phyloP scores from a whole-genome alignment of 2,329 filamentous ascomycete species.

The Fusarium incarnatum region DNA sequence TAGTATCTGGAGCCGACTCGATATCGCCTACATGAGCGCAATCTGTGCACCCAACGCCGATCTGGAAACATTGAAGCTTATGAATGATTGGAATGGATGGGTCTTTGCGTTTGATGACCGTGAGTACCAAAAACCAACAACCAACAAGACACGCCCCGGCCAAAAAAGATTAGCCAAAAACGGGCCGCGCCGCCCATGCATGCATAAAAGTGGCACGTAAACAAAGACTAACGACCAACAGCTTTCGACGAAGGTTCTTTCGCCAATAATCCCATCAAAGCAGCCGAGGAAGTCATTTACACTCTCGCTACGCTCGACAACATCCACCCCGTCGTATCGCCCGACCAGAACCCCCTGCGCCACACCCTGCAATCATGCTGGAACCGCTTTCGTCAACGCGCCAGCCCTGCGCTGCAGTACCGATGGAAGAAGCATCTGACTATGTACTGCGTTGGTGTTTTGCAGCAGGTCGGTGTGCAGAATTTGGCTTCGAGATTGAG shows the following conservation, averaged over 20 bases:
- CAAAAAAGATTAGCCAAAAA: neutral
- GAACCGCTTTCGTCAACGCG: constrained; percentile 19
- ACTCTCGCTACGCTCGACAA: constrained; percentile 26
- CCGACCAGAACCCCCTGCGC: constrained; percentile 17
- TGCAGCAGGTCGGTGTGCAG: constrained; percentile 26
- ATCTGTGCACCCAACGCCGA: constrained; percentile 29
- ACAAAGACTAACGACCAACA: constrained; percentile 1
- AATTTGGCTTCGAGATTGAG: constrained; percentile 2
- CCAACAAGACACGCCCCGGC: neutral
- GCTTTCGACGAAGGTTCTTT: constrained; percentile 27
- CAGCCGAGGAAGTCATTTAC: constrained; percentile 30
- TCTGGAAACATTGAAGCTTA: constrained; percentile 25
- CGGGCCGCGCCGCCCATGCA: constrained; percentile 20
- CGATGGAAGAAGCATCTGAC: constrained; percentile 30
- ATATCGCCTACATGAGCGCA: constrained; percentile 29
- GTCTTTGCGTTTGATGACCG: constrained; percentile 29
- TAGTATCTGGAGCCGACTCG: constrained; percentile 15
- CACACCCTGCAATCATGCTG: constrained; percentile 29
- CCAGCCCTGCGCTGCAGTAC: constrained; percentile 22
- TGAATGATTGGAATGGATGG: constrained; percentile 33
- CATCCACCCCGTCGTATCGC: constrained; percentile 18
- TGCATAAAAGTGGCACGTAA: constrained; percentile 9
- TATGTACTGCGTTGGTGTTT: constrained; percentile 26
- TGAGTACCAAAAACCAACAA: constrained; percentile 8
- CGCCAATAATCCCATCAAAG: constrained; percentile 27